Evolutionary conservation across 495 filamentous ascomycete species (phyloP).

Genomic region (Daldinia grandis): DNA sequence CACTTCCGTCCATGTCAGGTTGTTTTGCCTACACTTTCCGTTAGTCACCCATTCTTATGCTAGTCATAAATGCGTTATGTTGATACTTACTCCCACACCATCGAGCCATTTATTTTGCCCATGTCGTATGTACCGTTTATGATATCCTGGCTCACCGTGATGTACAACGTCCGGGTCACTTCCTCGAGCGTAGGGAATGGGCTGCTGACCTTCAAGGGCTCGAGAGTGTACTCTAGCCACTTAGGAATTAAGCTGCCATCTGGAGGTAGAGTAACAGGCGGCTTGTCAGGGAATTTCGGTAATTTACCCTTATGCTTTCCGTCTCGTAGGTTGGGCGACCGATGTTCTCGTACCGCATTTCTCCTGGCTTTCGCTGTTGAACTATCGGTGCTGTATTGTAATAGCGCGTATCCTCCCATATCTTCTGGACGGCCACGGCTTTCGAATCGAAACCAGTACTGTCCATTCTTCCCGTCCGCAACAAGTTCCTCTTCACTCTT

Average conservation of each 20-base stretch:
- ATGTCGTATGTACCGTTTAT: conserved; percentile 48
- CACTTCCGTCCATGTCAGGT: conserved; percentile 60
- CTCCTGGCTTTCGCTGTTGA: conserved; percentile 6
- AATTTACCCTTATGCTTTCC: conserved; percentile 3
- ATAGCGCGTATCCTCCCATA: conserved; percentile 59
- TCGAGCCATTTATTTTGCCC: conserved; percentile 32
- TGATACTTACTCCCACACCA: conserved; percentile 44
- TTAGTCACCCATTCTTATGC: conserved; percentile 8
- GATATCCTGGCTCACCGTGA: conserved; percentile 55
- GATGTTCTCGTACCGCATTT: not conserved
- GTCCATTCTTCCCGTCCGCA: conserved; percentile 46
- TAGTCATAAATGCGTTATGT: not conserved
- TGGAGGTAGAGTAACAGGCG: conserved; percentile 53
- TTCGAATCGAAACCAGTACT: conserved; percentile 65
- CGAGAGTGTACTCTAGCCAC: conserved; percentile 66
- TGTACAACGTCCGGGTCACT: conserved; percentile 62
- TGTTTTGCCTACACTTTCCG: conserved; percentile 52
- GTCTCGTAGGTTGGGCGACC: conserved; percentile 5
- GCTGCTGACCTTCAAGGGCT: conserved; percentile 47
- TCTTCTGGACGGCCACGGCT: conserved; percentile 56
- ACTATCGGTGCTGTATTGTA: conserved; percentile 53
- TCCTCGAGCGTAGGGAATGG: conserved; percentile 58
- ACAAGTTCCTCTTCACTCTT: conserved; percentile 54
- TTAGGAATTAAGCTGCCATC: conserved; percentile 42
- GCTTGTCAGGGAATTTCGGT: conserved; percentile 35